phyloP scores from a whole-genome alignment of 2,329 filamentous ascomycete genomes.

The Venturia effusa region DNA sequence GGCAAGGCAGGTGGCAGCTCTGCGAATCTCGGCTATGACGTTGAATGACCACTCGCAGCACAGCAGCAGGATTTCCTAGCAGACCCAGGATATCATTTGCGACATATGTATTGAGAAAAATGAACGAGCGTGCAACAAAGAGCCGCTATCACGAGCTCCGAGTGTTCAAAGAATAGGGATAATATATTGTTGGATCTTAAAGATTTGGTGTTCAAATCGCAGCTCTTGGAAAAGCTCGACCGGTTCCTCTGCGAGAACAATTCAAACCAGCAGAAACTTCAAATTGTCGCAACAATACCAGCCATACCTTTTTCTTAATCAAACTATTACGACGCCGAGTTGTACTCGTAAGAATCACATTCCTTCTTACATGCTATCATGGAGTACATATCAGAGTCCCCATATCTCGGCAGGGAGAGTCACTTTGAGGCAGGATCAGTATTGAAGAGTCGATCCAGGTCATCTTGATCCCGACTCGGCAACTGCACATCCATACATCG shows the following conservation, averaged over 20 bases:
- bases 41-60: not conserved
- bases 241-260: too few species aligned
- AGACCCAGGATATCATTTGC: not conserved
- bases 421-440: not conserved
- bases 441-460: not conserved
- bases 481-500: not conserved
- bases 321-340: not conserved
- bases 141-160: not conserved
- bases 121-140: not conserved
- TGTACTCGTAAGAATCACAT: not conserved
- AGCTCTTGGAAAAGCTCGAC: too few species aligned
- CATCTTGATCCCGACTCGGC: not conserved
- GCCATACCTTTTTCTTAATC: not conserved
- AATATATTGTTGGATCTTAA: too few species aligned
- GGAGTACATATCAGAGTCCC: not conserved
- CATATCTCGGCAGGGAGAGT: not conserved
- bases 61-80: not conserved
- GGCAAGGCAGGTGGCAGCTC: not conserved
- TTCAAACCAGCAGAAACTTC: not conserved
- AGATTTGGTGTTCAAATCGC: too few species aligned
- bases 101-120: not conserved
- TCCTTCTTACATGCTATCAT: not conserved
- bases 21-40: constrained; percentile 1
- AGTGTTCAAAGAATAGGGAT: too few species aligned
- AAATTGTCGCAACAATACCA: not conserved